Conservation (phyloP, 208 protist species). For the Porcisia deanei region DNA sequence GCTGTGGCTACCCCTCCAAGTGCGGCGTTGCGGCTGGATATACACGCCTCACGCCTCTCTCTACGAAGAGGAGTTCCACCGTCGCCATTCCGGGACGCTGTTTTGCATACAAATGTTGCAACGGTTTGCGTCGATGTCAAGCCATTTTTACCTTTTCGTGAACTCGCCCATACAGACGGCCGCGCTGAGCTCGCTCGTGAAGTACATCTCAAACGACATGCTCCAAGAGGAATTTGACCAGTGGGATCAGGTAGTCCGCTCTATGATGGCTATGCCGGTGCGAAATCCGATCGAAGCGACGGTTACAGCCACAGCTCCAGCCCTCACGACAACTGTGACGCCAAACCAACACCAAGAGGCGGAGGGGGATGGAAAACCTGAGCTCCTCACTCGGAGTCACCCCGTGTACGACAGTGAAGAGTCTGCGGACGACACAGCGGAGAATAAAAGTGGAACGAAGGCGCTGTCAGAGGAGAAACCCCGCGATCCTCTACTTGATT, state of each 20-base stretch:
- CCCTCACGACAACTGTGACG: background rate
- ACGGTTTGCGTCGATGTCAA: slow-evolving; percentile 39
- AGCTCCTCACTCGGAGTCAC: background rate
- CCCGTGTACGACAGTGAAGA: too few relatives aligned
- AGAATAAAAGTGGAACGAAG: background rate
- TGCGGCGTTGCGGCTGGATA: slow-evolving; percentile 42
- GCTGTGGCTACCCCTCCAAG: slow-evolving; percentile 49
- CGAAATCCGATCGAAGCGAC: slow-evolving; percentile 6
- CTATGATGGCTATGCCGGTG: slow-evolving; percentile 23
- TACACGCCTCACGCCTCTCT: slow-evolving; percentile 20
- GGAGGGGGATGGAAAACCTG: background rate
- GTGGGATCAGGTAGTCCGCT: slow-evolving; percentile 38
- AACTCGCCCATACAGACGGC: slow-evolving; percentile 69
- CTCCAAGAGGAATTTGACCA: slow-evolving; percentile 26
- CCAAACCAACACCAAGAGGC: background rate
- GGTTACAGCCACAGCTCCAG: background rate
- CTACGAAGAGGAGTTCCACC: slow-evolving; percentile 21
- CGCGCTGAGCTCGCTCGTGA: slow-evolving; percentile 41
- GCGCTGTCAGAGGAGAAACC: background rate
- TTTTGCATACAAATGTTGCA: slow-evolving; percentile 58
- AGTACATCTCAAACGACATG: slow-evolving; percentile 42
- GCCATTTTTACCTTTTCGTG: slow-evolving; percentile 55
- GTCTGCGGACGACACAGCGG: background rate
- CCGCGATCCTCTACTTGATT: background rate
- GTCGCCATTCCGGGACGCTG: slow-evolving; percentile 40